Evolutionary conservation across 768 basidiomycete species (phyloP), one percentile per base, ranked within the genome.

Genomic region (Leccinum subgranulosum): DNA sequence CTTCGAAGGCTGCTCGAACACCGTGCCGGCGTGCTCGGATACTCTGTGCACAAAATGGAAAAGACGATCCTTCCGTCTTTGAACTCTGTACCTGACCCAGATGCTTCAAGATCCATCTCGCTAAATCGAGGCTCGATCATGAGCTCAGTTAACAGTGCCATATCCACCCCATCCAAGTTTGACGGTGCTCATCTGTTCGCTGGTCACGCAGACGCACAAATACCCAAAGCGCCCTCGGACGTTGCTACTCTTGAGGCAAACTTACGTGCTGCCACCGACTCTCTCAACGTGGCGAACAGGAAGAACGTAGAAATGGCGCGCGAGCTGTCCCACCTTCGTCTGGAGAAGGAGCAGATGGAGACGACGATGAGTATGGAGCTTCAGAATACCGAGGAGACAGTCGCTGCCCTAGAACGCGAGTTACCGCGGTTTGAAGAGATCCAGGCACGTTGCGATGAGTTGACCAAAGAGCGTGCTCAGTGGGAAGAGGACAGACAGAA

Each of bases 151-250:
- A 74, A 77, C 27, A 80, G 78, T 47, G 60, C 72, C 14, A 72
- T 76, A 3, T 75, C 79, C 1, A 72, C 79, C 12, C 74, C 82
- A 6, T 74, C 79, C n/a, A 84, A 83, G 39, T 94, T 94, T 68
- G 90, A 91, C 54, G 90, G 90, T 12, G 84, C 87, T 0, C 91
- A 93, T 74, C 77, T 94, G 53, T 93, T 93, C 61, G 90, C 93
- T 0, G 92, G 92, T 0, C 88, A 93, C 62, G 84, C 81, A 4
- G 80, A 85, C 46, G 81, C 89, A 5, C 74, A 88, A 17, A 75
- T 88, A 0, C 75, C 75, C 29, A 71, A 77, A 43, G 75, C 77
- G 3, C 74, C 81, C 0, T 76, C 64, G 21, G 82, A 84, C 56
- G 71, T 85, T 8, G 56, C 74, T 14, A 69, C 76, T 6, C 77